A percentile compares a stretch with the other conserved stretches of the same genome.
These are phyloP conservation scores for Auricularia sp. DNA, from an alignment of 768 basidiomycete genomes.

Conservation along the genomic window DNA sequence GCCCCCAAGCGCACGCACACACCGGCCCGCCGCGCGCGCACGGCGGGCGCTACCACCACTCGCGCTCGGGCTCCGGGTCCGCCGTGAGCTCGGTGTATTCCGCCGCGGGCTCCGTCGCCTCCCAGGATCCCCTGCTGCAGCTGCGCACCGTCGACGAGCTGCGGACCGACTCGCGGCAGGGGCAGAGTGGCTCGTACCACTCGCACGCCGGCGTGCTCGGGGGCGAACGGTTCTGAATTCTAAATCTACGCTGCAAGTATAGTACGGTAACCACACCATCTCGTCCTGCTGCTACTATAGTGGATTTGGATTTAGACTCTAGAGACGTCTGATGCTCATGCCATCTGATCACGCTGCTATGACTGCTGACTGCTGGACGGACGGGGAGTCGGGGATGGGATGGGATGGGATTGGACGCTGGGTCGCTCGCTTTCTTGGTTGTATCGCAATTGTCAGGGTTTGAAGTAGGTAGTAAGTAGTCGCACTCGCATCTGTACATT, in stretches of 20 bases:
- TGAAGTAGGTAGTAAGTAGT: too few species aligned
- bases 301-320: too few species aligned
- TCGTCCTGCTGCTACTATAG: too few species aligned
- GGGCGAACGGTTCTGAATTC: not conserved
- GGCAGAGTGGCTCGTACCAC: not conserved
- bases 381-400: too few species aligned
- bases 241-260: not conserved
- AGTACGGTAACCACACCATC: not conserved
- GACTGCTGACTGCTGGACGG: too few species aligned
- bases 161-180: not conserved
- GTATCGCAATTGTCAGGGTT: too few species aligned
- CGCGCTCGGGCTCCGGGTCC: not conserved
- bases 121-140: not conserved
- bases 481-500: too few species aligned
- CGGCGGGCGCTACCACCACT: not conserved
- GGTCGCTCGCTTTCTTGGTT: too few species aligned
- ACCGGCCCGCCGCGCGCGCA: not conserved
- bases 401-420: too few species aligned
- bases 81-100: not conserved
- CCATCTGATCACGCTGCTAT: too few species aligned
- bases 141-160: not conserved
- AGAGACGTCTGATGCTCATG: too few species aligned
- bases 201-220: not conserved
- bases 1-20: not conserved
- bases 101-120: not conserved